Base-by-base conservation (phyloP, 306 rosid species). In the Vigna radiata region DNA sequence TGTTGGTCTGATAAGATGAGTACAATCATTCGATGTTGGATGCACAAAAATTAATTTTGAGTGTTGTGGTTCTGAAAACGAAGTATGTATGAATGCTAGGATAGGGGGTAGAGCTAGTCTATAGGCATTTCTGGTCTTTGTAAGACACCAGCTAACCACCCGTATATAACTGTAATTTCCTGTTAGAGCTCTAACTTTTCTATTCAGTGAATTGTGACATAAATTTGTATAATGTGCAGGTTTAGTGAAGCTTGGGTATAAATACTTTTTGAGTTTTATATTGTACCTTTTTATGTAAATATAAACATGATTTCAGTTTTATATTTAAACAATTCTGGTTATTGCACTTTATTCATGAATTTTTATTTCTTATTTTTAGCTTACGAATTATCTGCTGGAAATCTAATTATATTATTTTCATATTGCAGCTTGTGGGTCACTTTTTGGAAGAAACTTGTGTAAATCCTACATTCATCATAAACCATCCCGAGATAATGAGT, bases 401-500 rank as follows among this genome's bases (percentile, higher is more conserved):
- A 9, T 52, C 0, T 83, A 74, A 72, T 73, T 46, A 47, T 71
- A 14, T 62, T 62, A 8, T 74, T 67, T 55, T 79, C 31, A 46
- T 63, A 21, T 58, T 86, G 85, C 93, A 95, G 98, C 98, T 95
- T 83, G 98, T 92, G 81, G 98, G 96, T 33, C 96, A 95, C 90
- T 90, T 89, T 79, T 79, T 95, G 85, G 98, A 95, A 70, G 97
- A 88, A 85, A 89, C 81, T 0, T 95, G 98, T 74, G 92, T 92
- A 8, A 88, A 92, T 83, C 97, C 97, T 12, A 62, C 97, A 62
- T 95, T 87, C 70, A 92, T 95, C 78, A 92, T 89, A 31, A 92
- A 95, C 80, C 97, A 89, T 81, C 98, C 98, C 0, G 93, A 95
- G 89, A 83, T 95, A 68, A 92, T 89, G 97, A 95, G 98, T 83